phyloP scores from a whole-genome alignment of 768 basidiomycete genomes.

The Lenzites betulinus region DNA sequence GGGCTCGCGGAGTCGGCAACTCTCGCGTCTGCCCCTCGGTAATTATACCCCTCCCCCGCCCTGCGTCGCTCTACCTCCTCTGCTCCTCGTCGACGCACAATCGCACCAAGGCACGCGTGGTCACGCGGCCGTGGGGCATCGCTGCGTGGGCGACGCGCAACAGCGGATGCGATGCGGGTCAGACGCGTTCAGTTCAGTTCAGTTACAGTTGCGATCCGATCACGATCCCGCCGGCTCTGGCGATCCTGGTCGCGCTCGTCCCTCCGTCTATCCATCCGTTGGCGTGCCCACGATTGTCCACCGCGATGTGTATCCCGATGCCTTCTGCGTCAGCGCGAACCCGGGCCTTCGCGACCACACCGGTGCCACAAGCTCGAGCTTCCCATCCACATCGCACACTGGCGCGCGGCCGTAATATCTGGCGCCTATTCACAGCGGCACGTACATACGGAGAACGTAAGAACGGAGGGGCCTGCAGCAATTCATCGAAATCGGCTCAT shows the following conservation, averaged over 20 bases:
- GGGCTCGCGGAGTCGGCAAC: background rate
- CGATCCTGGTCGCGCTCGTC: background rate
- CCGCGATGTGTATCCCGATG: background rate
- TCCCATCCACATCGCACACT: too few relatives aligned
- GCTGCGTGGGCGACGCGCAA: background rate
- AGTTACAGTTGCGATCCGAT: background rate
- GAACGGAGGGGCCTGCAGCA: too few relatives aligned
- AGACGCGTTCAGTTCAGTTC: background rate
- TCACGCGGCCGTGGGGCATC: background rate
- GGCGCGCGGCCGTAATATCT: background rate
- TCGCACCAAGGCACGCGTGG: too few relatives aligned
- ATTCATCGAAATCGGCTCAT: too few relatives aligned
- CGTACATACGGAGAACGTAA: too few relatives aligned
- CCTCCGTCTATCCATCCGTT: background rate
- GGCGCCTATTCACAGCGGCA: too few relatives aligned
- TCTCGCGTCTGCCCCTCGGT: slow-evolving; percentile 4
- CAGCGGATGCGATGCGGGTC: background rate
- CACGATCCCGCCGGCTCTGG: slow-evolving; percentile 3
- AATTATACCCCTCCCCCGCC: slow-evolving; percentile 12
- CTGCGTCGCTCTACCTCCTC: background rate
- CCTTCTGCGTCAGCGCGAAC: background rate
- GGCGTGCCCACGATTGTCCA: background rate
- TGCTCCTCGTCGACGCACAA: background rate
- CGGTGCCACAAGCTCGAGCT: background rate
- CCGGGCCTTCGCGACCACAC: background rate